Evolutionary conservation across 2,329 filamentous ascomycete genomes (phyloP).

Genomic region (Alternaria hordeiaustralica): DNA sequence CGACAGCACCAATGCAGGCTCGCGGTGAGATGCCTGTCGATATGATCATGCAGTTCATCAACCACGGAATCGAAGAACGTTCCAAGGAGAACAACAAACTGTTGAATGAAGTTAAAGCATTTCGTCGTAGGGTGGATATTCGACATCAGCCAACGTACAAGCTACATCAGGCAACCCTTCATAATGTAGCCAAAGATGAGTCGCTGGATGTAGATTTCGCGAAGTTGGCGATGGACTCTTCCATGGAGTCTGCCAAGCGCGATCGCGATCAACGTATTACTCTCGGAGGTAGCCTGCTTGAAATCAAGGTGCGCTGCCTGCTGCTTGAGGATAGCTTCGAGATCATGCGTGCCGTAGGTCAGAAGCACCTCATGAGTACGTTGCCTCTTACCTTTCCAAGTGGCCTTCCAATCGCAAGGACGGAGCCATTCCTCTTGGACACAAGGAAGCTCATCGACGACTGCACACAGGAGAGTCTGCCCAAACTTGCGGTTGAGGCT

Average conservation of each 20-base stretch:
- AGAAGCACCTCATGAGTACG: background rate
- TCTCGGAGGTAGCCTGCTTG: constrained; percentile 31
- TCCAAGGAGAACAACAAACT: too few species aligned
- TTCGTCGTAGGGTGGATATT: constrained; percentile 28
- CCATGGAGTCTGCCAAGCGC: constrained; percentile 18
- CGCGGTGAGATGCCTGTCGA: too few species aligned
- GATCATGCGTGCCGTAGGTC: constrained; percentile 14
- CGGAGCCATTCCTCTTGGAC: constrained; percentile 27
- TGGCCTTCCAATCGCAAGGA: constrained; percentile 9
- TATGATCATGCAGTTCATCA: constrained; percentile 3
- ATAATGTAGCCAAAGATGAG: constrained; percentile 15
- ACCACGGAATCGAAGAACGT: too few species aligned
- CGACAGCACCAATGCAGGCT: too few species aligned
- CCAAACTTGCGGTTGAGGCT: constrained; percentile 49
- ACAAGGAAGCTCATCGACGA: constrained; percentile 41
- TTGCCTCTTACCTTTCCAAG: constrained; percentile 17
- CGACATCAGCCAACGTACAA: constrained; percentile 49
- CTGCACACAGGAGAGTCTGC: constrained; percentile 40
- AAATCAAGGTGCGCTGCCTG: constrained; percentile 38
- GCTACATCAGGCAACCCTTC: constrained; percentile 48
- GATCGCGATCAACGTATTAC: constrained; percentile 41
- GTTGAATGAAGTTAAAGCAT: constrained; percentile 21
- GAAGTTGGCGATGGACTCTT: constrained; percentile 22
- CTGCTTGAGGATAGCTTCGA: constrained; percentile 41
- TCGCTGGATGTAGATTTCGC: constrained; percentile 26